Conservation (phyloP, 108 stramenopile genomes). For the Cyclotella sp. region DNA sequence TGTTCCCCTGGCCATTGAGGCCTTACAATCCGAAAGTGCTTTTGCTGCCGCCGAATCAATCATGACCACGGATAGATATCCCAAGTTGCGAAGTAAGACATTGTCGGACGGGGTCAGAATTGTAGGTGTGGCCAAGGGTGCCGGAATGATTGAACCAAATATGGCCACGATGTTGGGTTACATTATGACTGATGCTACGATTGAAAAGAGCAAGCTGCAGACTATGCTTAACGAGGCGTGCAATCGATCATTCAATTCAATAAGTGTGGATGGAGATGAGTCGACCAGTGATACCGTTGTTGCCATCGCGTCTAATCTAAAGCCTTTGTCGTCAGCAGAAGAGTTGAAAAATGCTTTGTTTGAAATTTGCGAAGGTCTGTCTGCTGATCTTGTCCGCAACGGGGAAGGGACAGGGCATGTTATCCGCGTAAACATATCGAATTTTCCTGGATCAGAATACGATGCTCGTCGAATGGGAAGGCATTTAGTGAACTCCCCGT, state of each 20-base stretch:
- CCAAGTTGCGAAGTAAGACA: constrained; percentile 82
- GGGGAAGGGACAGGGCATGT: constrained; percentile 99
- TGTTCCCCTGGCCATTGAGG: constrained; percentile 76
- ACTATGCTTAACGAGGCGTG: constrained; percentile 69
- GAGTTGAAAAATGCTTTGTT: constrained; percentile 86
- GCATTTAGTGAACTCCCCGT: constrained; percentile 92
- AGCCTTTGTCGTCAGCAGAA: constrained; percentile 49
- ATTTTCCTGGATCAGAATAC: constrained; percentile 82
- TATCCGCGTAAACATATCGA: constrained; percentile 84
- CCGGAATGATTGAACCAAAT: constrained; percentile 99
- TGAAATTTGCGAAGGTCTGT: constrained; percentile 80
- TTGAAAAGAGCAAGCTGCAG: constrained; percentile 75
- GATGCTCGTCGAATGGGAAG: constrained; percentile 90
- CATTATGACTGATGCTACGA: constrained; percentile 91
- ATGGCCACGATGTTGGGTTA: constrained; percentile 98
- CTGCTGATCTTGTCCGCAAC: constrained; percentile 96
- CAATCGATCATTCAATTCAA: constrained; percentile 91
- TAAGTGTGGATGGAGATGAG: constrained; percentile 96
- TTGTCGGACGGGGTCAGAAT: constrained; percentile 80
- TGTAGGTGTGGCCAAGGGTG: constrained; percentile 94
- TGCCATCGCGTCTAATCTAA: constrained; percentile 83
- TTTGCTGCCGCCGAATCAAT: constrained; percentile 88
- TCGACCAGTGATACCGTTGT: constrained; percentile 94
- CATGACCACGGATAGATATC: constrained; percentile 89
- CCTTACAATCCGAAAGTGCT: constrained; percentile 78